These are phyloP conservation scores for Gracilaria caudata DNA, from an alignment of 23 red algal genomes.

Conservation along the genomic window DNA sequence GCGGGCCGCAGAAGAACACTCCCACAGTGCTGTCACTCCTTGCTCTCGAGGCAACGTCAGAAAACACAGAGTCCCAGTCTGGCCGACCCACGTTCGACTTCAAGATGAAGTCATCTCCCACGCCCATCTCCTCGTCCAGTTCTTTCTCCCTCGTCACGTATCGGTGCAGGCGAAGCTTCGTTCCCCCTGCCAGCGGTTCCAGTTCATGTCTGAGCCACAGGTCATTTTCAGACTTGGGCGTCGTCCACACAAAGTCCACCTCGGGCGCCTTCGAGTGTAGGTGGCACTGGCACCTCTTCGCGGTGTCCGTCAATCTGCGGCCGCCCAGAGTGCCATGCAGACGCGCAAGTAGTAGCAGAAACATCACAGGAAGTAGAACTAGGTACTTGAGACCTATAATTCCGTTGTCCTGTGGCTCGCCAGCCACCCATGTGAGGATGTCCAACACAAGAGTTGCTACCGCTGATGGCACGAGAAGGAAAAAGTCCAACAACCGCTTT, in stretches of 20 bases:
- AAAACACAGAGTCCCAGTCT: slow-evolving; percentile 68
- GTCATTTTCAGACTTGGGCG: slow-evolving; percentile 47
- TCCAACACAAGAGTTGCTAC: slow-evolving; percentile 5
- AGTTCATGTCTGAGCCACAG: slow-evolving; percentile 62
- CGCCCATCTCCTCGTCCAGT: slow-evolving; percentile 30
- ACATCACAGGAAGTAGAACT: slow-evolving; percentile 29
- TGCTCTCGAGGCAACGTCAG: slow-evolving; percentile 39
- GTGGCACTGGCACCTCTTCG: not conserved
- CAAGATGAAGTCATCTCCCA: slow-evolving; percentile 30
- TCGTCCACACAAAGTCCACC: slow-evolving; percentile 80
- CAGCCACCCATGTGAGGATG: slow-evolving; percentile 4
- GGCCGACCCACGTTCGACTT: slow-evolving; percentile 53
- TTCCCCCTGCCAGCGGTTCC: slow-evolving; percentile 44
- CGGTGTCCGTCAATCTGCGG: slow-evolving; percentile 11
- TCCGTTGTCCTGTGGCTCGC: not conserved
- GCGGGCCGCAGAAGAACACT: slow-evolving; percentile 66
- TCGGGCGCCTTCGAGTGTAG: slow-evolving; percentile 15
- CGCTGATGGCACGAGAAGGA: slow-evolving; percentile 35
- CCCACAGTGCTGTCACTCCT: slow-evolving; percentile 43
- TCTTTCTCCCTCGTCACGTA: slow-evolving; percentile 70
- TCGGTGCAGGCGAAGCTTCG: slow-evolving; percentile 51
- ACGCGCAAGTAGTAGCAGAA: slow-evolving; percentile 40
- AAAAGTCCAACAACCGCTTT: slow-evolving; percentile 34
- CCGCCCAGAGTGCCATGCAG: slow-evolving; percentile 45
- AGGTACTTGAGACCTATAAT: slow-evolving; percentile 31